Conservation (phyloP, 2,329 filamentous ascomycete genomes). For the Sordariomycetes sp. region DNA sequence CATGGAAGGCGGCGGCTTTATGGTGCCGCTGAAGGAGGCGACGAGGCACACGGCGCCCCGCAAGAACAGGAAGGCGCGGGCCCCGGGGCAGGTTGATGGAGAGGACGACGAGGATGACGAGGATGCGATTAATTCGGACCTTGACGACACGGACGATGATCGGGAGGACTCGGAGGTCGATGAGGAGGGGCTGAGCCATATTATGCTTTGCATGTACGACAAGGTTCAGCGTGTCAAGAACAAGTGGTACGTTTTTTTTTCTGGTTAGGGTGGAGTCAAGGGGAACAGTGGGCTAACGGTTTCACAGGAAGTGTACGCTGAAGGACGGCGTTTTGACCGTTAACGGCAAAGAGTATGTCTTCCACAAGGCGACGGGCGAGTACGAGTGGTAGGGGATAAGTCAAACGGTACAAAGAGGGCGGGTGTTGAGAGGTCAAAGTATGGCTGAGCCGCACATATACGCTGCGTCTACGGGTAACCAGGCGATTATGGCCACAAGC, state of each 20-base stretch:
- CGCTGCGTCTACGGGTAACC: too few species aligned
- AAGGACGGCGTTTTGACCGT: constrained; percentile 94
- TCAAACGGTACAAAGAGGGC: background rate
- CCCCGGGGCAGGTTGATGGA: constrained; percentile 36
- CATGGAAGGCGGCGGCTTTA: constrained; percentile 64
- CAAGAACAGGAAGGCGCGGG: constrained; percentile 14
- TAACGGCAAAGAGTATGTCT: constrained; percentile 90
- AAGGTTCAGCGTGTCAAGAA: constrained; percentile 99
- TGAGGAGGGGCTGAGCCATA: constrained; percentile 70
- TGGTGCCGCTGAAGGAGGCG: constrained; percentile 55
- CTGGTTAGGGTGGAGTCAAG: background rate
- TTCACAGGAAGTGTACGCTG: constrained; percentile 79
- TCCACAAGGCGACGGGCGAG: constrained; percentile 93
- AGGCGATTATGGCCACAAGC: too few species aligned
- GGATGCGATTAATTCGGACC: constrained; percentile 95
- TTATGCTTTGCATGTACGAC: constrained; percentile 98
- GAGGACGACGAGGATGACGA: constrained; percentile 58
- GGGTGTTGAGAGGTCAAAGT: background rate
- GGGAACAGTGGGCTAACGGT: constrained; percentile 8
- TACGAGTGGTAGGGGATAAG: constrained; percentile 72
- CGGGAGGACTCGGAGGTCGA: constrained; percentile 75
- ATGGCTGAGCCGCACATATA: background rate
- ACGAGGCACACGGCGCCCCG: background rate
- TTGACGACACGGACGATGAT: constrained; percentile 88
- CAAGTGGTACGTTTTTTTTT: constrained; percentile 54